Evolutionary conservation across 2,329 filamentous ascomycete species (phyloP), one percentile per base, ranked within the genome.

Genomic region (Onygena corvina): DNA sequence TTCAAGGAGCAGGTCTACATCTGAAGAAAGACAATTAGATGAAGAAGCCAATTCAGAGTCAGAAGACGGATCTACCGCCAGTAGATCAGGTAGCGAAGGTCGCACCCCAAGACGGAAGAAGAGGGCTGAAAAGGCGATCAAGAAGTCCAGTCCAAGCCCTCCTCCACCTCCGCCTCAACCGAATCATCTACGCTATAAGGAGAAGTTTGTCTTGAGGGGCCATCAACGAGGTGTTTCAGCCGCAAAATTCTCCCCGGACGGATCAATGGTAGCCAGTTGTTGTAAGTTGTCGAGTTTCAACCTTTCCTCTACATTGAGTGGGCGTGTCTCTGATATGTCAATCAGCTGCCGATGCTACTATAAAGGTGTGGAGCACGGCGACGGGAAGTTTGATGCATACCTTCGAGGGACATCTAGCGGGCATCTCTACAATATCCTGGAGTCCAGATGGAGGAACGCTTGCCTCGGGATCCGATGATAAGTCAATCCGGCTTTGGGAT

Each of bases 381-480:
- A 89, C 84, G 0, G 90, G 89, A 44, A 76, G 75, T 50, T 81
- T 92, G 53, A 79, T 90, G 63, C 85, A 94, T 60, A 94, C 87
- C 0, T 79, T 98, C 20, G 85, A 94, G 60, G 92, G 89, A 4
- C 92, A 98, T 68, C 77, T 95, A 62, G 89, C 90, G 0, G 92
- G 92, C 53, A 80, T 98, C 14, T 94, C 86, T 27, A 90, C 88
- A 33, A 76, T 98, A 44, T 83, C 89, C n/a, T 98, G 92, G 92
- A 83, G 83, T 52, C 89, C 90, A 0, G 88, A 96, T 64, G 87
- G 84, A 53, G 81, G 81, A 57, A 86, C 85, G 2, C 76, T 98
- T 42, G 92, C 90, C 3, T 90, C 86, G 7, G 92, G 90, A 20
- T 90, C 86, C 3, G 92, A 98, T 67, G 92, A 98, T 74, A 98